Evolutionary conservation across 169 alveolate species (phyloP), one percentile per base, ranked within the genome.

Genomic region (Plasmodium malariae): DNA sequence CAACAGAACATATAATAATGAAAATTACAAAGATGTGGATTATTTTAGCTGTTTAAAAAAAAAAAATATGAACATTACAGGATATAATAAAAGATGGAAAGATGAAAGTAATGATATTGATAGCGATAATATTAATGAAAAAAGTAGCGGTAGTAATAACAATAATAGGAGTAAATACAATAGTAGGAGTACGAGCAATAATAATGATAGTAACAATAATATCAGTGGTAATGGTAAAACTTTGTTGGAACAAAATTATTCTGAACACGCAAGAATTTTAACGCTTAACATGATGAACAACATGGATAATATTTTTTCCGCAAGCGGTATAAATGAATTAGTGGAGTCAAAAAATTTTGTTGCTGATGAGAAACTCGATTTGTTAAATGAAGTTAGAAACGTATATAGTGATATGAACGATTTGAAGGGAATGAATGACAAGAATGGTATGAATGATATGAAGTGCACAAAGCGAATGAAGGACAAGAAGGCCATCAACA

Each of bases 1-100:
- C 19, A 48, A 43, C 26, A 55, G 14, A 11, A 34, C 45, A 17
- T 55, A 55, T 55, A 19, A n/a, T n/a, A n/a, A 32, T 37, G 87
- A 73, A 55, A 57, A 73, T 55, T 73, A 55, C 3, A 40, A 67
- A 40, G 59, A 55, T 26, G n/a, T 37, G 2, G 71, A 73, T 21
- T 73, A 73, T 73, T 54, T 54, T 12, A 24, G 57, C 19, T 4
- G 54, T 6, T 73, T 30, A 45, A 63, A 45, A n/a, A 73, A 43
- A 73, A 73, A 51, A 76, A 26, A 28, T 59, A 17, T 76, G 17
- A 76, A 43, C 43, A 48, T 24, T 30, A 36, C 11, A 43, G 59
- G n/a, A n/a, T n/a, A 32, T 36, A 21, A 49, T 60, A 76, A 21
- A 48, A n/a, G 24, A 40, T 7, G 68, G 62, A 24, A 36, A 32